Conservation (phyloP, 768 basidiomycete genomes). For the Panus rudis region DNA sequence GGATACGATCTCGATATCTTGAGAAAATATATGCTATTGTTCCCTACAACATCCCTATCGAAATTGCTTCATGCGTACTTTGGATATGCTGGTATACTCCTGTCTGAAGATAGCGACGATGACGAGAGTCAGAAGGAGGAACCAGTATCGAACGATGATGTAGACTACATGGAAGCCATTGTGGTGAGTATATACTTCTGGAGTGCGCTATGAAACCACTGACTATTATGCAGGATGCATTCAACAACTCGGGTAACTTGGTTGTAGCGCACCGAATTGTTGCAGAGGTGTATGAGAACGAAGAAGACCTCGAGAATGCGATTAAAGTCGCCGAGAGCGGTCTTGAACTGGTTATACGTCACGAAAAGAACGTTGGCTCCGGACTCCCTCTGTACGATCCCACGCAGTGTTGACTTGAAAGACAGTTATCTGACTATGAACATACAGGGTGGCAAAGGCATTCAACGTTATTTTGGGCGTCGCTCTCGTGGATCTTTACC, state of each 20-base stretch:
- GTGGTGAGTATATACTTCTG: slow-evolving; percentile 38
- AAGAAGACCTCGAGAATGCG: slow-evolving; percentile 68
- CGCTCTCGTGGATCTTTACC: slow-evolving; percentile 75
- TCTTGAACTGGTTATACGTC: slow-evolving; percentile 43
- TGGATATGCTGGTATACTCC: slow-evolving; percentile 42
- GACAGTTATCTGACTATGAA: not conserved
- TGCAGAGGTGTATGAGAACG: slow-evolving; percentile 55
- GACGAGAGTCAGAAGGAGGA: slow-evolving; percentile 16
- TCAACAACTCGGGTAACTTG: slow-evolving; percentile 42
- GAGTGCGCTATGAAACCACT: not conserved
- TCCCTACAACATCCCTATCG: slow-evolving; percentile 54
- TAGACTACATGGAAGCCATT: slow-evolving; percentile 54
- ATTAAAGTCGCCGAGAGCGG: slow-evolving; percentile 69
- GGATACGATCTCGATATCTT: slow-evolving; percentile 54
- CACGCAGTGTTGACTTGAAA: not conserved
- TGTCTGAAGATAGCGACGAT: slow-evolving; percentile 37
- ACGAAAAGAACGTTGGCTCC: slow-evolving; percentile 54
- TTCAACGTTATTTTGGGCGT: slow-evolving; percentile 69
- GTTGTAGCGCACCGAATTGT: slow-evolving; percentile 63
- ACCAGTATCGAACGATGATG: slow-evolving; percentile 22
- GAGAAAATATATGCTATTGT: slow-evolving; percentile 53
- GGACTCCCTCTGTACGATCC: slow-evolving; percentile 38
- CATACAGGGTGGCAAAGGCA: slow-evolving; percentile 53
- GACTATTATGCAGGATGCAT: slow-evolving; percentile 42
- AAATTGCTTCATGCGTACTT: slow-evolving; percentile 63